Conservation (phyloP, 2,329 filamentous ascomycete genomes). For the Berkeleyomyces rouxiae region DNA sequence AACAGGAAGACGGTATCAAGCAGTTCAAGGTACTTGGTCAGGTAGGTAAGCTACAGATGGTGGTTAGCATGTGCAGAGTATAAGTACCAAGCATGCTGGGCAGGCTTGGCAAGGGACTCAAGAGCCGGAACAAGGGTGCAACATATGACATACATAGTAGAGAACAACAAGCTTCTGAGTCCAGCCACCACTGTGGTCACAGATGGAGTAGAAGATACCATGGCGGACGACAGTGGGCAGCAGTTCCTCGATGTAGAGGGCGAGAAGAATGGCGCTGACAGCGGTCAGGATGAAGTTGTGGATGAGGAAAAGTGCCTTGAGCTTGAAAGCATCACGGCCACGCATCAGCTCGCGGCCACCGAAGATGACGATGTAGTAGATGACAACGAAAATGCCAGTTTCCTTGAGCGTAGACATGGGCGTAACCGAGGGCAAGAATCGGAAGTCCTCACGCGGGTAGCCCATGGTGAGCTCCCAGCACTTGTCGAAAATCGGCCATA, state of each 20-base stretch:
- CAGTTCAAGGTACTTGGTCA: slow-evolving; percentile 94
- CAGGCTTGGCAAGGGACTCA: not conserved
- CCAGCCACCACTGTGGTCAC: slow-evolving; percentile 69
- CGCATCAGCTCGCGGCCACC: slow-evolving; percentile 88
- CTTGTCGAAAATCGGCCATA: slow-evolving; percentile 93
- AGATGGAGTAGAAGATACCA: slow-evolving; percentile 83
- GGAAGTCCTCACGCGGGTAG: slow-evolving; percentile 73
- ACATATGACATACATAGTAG: slow-evolving; percentile 65
- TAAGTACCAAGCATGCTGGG: not conserved
- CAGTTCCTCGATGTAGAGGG: slow-evolving; percentile 80
- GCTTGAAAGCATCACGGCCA: slow-evolving; percentile 66
- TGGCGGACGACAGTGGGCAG: slow-evolving; percentile 64
- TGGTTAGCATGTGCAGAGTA: slow-evolving; percentile 7
- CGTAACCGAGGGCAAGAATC: slow-evolving; percentile 64
- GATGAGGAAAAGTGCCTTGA: slow-evolving; percentile 77
- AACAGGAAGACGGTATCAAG: slow-evolving; percentile 93
- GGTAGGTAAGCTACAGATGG: slow-evolving; percentile 66
- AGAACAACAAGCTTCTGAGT: slow-evolving; percentile 82
- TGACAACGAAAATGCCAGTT: slow-evolving; percentile 61
- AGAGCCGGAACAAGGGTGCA: not conserved
- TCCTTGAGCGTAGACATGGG: slow-evolving; percentile 81
- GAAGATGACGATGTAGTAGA: slow-evolving; percentile 90
- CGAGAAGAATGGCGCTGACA: slow-evolving; percentile 66
- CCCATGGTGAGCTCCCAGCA: slow-evolving; percentile 60
- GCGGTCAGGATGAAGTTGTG: slow-evolving; percentile 91